Conservation (phyloP, 2,329 filamentous ascomycete species). For the Clathrospora elynae region DNA sequence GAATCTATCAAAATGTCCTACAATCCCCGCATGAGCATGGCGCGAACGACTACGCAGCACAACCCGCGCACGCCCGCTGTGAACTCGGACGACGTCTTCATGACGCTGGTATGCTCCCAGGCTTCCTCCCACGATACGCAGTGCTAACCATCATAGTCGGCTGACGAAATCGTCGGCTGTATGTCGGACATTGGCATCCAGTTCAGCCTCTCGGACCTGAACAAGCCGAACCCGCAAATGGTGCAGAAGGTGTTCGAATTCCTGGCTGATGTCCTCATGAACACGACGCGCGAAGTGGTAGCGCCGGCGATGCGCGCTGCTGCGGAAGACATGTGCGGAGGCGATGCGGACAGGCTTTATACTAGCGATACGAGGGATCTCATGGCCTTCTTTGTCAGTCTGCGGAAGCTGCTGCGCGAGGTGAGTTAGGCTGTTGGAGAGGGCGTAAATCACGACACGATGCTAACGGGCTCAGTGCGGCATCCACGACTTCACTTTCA, state of each 20-base stretch:
- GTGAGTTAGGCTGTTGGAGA: conserved; percentile 42
- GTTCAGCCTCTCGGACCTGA: conserved; percentile 83
- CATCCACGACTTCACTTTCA: conserved; percentile 91
- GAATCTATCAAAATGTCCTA: conserved; percentile 50
- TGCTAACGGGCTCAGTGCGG: conserved; percentile 66
- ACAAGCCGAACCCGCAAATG: conserved; percentile 91
- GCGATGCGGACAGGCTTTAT: conserved; percentile 76
- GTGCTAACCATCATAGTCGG: conserved; percentile 55
- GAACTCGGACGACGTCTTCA: conserved; percentile 56
- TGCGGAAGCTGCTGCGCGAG: conserved; percentile 77
- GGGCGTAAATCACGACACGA: neutral
- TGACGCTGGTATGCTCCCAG: conserved; percentile 52
- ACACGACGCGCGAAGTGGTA: conserved; percentile 88
- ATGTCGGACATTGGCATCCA: conserved; percentile 95
- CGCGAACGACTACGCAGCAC: conserved; percentile 47
- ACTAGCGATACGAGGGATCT: conserved; percentile 88
- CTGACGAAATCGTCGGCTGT: conserved; percentile 88
- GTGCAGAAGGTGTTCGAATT: conserved; percentile 98
- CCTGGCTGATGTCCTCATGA: conserved; percentile 93
- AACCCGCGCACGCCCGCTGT: conserved; percentile 50
- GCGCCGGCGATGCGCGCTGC: conserved; percentile 95
- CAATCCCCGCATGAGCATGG: conserved; percentile 58
- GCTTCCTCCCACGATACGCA: neutral
- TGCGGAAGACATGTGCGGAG: conserved; percentile 82
- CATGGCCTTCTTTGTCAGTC: conserved; percentile 90